Base-by-base conservation (phyloP, 441 rosid genomes). In the Corymbia calophylla region DNA sequence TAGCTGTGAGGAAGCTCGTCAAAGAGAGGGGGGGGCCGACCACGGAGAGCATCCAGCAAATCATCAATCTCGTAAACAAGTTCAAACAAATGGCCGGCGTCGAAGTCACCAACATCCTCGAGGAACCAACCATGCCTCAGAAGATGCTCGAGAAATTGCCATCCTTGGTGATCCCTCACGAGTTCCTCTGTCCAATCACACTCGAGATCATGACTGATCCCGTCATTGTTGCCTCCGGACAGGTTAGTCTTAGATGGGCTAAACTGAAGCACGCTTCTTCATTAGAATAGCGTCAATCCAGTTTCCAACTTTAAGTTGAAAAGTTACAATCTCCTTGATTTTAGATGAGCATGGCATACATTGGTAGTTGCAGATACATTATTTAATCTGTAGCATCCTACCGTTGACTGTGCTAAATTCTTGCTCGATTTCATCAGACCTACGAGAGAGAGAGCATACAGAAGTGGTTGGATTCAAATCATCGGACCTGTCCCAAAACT, bases 121-220 rank as follows among this genome's bases (percentile, higher is more conserved):
- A 90, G 53, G 86, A 88, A 10, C 91, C 90, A 27, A 55, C 88
- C 27, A 32, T 35, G 25, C 86, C 85, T 15, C 25, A 21, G 81
- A 86, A 58, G 87, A 86, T 35, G 55, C 88, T 90, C 8, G 55
- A 55, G 32, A 90, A 88, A 77, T 58, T n/a, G 27, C 90, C 90
- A 5, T 90, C 91, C 29, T 53, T 90, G 62, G 86, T 90, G 56
- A 90, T 90, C 84, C 91, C 89, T 29, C 89, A 90, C 58, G 91
- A 88, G 73, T 90, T 90, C 87, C 91, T 90, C 49, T 90, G 90
- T 53, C 90, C 90, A 19, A 90, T 90, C 53, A 88, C 91, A 5
- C 88, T 90, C 16, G 91, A 90, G 89, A 90, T 90, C 89, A 87
- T 90, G 91, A 86, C 88, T 14, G 91, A 90, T 68, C 91, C 91